Base-by-base conservation (phyloP, 2,329 filamentous ascomycete species). In the Lomentospora prolificans region DNA sequence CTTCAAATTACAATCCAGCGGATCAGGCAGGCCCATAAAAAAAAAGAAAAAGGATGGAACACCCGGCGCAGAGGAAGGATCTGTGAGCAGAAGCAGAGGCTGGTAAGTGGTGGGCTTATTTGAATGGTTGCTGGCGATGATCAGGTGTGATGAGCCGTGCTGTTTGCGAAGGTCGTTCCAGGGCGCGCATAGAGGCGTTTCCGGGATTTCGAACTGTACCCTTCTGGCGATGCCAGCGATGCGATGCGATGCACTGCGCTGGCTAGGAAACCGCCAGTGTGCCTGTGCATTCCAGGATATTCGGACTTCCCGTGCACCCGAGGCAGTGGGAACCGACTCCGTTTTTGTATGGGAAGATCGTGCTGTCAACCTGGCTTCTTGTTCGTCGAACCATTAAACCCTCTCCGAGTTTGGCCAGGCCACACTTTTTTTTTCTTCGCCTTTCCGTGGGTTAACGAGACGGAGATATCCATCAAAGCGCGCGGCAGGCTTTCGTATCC, bases 331-430 rank as follows among this genome's bases (percentile, higher is more conserved):
- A 24, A 10, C 10, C 9, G 36, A 2, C n/a, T 24, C 19, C 41
- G n/a, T n/a, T 46, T 46, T 46, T 46, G 41, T 19, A 46, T 46
- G n/a, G n/a, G 41, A 46, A 24, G 41, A 46, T 46, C 41, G 41
- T 24, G 41, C 41, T 25, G n/a, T n/a, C 14, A 46, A 46, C 10
- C 41, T 10, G 41, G 12, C 3, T 46, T 39, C 36, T 39, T 17
- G 36, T 39, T 39, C 36, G 36, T 39, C 36, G 36, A 39, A 39
- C 36, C 36, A 17, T 17, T 39, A 12, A 39, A 39, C 36, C 30
- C 30, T 6, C 30, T 6, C 30, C 30, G 7, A 33, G 30, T 6
- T 33, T 33, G 6, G 7, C 12, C 30, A 7, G 6, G 30, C 30
- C 12, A 7, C 30, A 7, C 12, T 33, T 33, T 12, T 33, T 33